Evolutionary conservation across 1,284 basidiomycete species (phyloP).

Genomic region (Irpex lacteus): DNA sequence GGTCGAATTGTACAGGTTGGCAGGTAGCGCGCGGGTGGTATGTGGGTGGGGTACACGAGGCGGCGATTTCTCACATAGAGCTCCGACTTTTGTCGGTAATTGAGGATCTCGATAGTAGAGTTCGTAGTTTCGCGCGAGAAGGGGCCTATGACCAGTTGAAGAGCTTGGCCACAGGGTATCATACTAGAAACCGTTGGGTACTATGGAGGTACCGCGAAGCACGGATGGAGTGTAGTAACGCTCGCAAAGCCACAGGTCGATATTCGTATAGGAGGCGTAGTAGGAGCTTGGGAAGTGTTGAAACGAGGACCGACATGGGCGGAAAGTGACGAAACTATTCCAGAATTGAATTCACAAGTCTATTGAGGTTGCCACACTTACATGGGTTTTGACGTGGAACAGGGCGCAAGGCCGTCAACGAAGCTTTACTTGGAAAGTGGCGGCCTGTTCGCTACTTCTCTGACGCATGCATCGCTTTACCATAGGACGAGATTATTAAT

Average conservation of each 20-base stretch:
- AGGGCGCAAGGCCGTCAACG: too few species aligned
- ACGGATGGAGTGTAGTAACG: not conserved
- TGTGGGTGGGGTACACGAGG: not conserved
- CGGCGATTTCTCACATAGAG: conserved; percentile 3
- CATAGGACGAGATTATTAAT: too few species aligned
- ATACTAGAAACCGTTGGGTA: not conserved
- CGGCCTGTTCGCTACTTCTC: too few species aligned
- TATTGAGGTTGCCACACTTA: too few species aligned
- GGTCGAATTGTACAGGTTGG: not conserved
- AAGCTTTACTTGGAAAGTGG: too few species aligned
- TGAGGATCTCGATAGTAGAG: not conserved
- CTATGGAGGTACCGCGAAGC: not conserved
- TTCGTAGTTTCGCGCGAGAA: not conserved
- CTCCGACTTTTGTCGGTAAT: not conserved
- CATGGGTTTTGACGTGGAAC: too few species aligned
- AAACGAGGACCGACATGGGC: not conserved
- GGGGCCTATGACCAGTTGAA: not conserved
- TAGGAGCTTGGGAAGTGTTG: not conserved
- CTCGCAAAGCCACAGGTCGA: not conserved
- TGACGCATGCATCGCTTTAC: too few species aligned
- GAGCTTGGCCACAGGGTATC: not conserved
- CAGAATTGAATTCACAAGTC: not conserved
- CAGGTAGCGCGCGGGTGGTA: not conserved
- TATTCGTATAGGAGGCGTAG: not conserved
- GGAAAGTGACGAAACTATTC: not conserved